phyloP scores from a whole-genome alignment of 2,329 filamentous ascomycete species.

The Nothopassalora personata region DNA sequence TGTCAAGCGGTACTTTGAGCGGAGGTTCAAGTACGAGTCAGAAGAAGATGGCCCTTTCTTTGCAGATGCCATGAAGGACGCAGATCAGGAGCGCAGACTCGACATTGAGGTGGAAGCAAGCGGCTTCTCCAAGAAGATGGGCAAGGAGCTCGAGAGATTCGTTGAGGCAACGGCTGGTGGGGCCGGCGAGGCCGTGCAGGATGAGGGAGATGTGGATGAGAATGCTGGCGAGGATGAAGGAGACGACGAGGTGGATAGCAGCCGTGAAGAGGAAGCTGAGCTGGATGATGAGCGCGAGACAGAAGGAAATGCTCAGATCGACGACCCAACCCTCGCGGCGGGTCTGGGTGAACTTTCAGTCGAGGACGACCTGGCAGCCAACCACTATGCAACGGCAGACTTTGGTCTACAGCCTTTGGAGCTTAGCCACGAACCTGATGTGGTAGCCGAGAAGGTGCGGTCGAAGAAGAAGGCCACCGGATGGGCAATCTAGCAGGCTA shows the following conservation, averaged over 20 bases:
- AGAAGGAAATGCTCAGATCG: conserved; percentile 15
- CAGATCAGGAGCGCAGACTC: conserved; percentile 64
- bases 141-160: conserved; percentile 85
- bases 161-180: conserved; percentile 65
- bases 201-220: conserved; percentile 35
- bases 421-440: conserved; percentile 25
- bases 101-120: conserved; percentile 88
- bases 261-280: conserved; percentile 12
- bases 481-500: conserved; percentile 31
- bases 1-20: conserved; percentile 88
- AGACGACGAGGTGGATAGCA: conserved; percentile 30
- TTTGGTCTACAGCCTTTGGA: conserved; percentile 29
- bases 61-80: conserved; percentile 70
- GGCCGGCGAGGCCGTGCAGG: conserved; percentile 33
- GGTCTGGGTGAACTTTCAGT: conserved; percentile 20
- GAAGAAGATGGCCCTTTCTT: conserved; percentile 81
- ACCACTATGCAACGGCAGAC: conserved; percentile 13
- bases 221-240: conserved; percentile 35
- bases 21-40: conserved; percentile 80
- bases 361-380: conserved; percentile 16
- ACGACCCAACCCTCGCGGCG: conserved; percentile 22
- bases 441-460: conserved; percentile 28
- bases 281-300: conserved; percentile 9
- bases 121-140: conserved; percentile 94
- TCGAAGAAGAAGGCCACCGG: conserved; percentile 35